Percentiles rank a stretch among this genome's conserved stretches.
phyloP scores from a whole-genome alignment of 1,284 basidiomycete species.

The Cryptococcus sp. region DNA sequence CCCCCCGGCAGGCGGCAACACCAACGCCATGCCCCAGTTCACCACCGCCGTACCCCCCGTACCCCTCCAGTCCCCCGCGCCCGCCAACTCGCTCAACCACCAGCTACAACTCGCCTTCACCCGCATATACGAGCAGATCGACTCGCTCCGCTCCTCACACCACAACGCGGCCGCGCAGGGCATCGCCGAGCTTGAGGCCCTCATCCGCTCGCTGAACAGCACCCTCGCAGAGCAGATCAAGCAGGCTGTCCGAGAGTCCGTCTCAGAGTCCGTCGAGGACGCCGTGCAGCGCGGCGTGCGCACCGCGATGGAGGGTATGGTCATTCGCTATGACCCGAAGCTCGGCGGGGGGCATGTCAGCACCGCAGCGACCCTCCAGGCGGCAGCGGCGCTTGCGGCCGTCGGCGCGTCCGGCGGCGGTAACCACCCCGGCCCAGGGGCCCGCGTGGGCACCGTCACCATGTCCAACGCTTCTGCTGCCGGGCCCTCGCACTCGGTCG shows the following conservation, averaged over 20 bases:
- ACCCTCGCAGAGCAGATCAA: neutral
- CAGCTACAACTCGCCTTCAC: neutral
- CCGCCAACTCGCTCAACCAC: neutral
- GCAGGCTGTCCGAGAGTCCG: neutral
- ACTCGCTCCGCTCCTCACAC: neutral
- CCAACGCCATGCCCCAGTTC: too few relatives aligned
- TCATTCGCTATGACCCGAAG: neutral
- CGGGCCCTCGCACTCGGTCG: too few relatives aligned
- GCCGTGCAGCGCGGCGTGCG: neutral
- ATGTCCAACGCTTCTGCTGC: too few relatives aligned
- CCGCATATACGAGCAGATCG: neutral
- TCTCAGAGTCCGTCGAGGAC: neutral
- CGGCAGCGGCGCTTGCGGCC: too few relatives aligned
- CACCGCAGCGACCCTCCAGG: too few relatives aligned
- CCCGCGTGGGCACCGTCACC: too few relatives aligned
- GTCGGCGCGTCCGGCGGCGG: too few relatives aligned
- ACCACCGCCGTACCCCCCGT: neutral
- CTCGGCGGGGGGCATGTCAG: too few relatives aligned
- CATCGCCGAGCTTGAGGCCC: neutral
- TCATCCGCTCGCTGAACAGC: neutral
- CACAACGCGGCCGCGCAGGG: neutral
- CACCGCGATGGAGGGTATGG: neutral
- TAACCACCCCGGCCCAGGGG: too few relatives aligned
- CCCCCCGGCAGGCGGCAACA: too few relatives aligned
- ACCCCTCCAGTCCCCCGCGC: neutral